Base-by-base conservation (phyloP, 176 grass and related monocot species). In the Carex parvula region DNA sequence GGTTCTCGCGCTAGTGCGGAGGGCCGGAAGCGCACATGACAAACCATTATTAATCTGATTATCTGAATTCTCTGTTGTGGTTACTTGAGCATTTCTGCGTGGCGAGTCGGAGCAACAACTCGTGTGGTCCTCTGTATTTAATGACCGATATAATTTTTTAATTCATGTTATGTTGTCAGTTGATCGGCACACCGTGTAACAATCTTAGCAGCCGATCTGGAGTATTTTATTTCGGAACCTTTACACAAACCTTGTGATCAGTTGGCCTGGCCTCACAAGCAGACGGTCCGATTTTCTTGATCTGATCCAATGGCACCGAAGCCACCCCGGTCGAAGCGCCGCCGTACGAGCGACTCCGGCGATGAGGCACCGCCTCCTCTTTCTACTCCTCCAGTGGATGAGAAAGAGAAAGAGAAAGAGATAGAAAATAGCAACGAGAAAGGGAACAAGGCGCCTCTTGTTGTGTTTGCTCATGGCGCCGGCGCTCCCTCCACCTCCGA, bases 391-490 rank as follows among this genome's bases (percentile, higher is more conserved):
- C 16, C 70, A 30, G 12, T 5, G 10, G 41, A 30, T 22, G 60
- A 46, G 30, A 80, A 81, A 64, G 37, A 82, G 33, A 15, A 79
- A 60, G 50, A 8, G 75, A 33, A 55, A 35, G 54, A 41, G 14
- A 82, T 7, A 35, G 54, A 39, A 3, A 82, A 42, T 48, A 16
- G 44, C 11, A 54, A 8, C 17, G 80, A 67, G 60, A 54, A 24
- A 82, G 61, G 80, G 42, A n/a, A 76, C 20, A 33, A 13, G 15
- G 54, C 80, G 79, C 92, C 95, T 18, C 66, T 98, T 52, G 95
- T 98, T 35, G 86, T 98, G 63, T 91, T 92, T 35, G 89, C 95
- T 35, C 90, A 91, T 59, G 90, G 95, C 48, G 90, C 89, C 8
- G 90, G 95, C 6, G 90, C 92, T 57, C 89, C 90, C 0, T 91